Conservation (phyloP, 805 yeast species). For the Naumovozyma castellii region DNA sequence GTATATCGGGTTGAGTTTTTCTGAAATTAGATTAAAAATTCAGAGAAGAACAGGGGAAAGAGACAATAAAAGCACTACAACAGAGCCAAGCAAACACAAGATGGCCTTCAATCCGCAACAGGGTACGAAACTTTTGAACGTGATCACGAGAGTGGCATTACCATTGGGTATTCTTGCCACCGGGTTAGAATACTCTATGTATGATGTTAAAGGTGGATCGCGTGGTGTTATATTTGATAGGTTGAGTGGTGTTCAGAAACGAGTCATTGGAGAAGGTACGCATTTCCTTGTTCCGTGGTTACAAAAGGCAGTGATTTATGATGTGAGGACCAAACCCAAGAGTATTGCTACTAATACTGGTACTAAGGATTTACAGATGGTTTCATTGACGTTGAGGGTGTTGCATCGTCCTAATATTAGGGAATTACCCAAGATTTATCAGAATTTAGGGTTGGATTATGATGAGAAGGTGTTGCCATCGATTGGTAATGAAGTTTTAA, state of each 20-base stretch:
- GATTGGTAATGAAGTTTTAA: conserved; percentile 83
- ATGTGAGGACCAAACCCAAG: conserved; percentile 92
- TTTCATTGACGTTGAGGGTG: conserved; percentile 83
- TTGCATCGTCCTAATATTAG: conserved; percentile 87
- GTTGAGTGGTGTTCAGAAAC: conserved; percentile 73
- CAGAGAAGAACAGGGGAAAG: background rate
- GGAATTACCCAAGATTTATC: conserved; percentile 78
- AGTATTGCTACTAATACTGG: conserved; percentile 92
- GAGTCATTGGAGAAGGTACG: conserved; percentile 94
- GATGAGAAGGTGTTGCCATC: conserved; percentile 92
- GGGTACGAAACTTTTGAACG: conserved; percentile 9
- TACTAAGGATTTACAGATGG: conserved; percentile 94
- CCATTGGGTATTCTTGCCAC: conserved; percentile 64
- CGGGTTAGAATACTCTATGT: conserved; percentile 73
- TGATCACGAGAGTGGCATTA: conserved; percentile 41
- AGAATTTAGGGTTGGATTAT: conserved; percentile 83
- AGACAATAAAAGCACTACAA: background rate
- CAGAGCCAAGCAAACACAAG: background rate
- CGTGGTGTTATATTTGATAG: conserved; percentile 95
- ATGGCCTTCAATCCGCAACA: background rate
- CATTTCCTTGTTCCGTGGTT: conserved; percentile 95
- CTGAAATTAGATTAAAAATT: background rate
- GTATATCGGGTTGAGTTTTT: background rate
- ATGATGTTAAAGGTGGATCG: conserved; percentile 92
- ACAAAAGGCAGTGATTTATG: conserved; percentile 82